Evolutionary conservation across 495 filamentous ascomycete genomes (phyloP).

Genomic region (Penicillium robsamsonii): DNA sequence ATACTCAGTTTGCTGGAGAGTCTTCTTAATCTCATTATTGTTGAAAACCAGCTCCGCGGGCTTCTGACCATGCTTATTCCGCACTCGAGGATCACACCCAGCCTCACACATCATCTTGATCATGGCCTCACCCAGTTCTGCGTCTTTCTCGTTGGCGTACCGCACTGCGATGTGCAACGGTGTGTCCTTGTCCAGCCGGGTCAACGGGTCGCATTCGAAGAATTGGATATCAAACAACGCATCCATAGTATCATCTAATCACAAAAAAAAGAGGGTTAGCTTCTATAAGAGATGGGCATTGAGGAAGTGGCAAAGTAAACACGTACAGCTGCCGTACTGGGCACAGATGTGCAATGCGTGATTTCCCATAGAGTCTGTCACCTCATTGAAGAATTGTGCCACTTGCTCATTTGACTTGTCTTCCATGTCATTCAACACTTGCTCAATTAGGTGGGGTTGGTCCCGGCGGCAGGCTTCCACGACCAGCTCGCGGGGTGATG

Average conservation of each 20-base stretch:
- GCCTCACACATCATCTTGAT: conserved; percentile 92
- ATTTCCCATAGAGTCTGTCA: conserved; percentile 81
- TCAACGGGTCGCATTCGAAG: conserved; percentile 90
- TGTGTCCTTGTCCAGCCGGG: conserved; percentile 79
- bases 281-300: background rate
- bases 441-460: conserved; percentile 77
- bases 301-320: background rate
- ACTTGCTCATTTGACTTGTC: conserved; percentile 52
- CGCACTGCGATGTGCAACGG: conserved; percentile 86
- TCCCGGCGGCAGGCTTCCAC: conserved; percentile 93
- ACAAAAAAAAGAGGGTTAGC: background rate
- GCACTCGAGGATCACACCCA: conserved; percentile 67
- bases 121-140: conserved; percentile 63
- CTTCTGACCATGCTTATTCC: conserved; percentile 48
- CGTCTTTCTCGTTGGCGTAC: conserved; percentile 71
- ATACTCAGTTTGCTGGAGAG: conserved; percentile 78
- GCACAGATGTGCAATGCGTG: conserved; percentile 88
- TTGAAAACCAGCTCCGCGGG: conserved; percentile 45
- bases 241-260: conserved; percentile 83
- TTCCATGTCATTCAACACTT: conserved; percentile 47
- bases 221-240: conserved; percentile 87
- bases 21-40: conserved; percentile 62
- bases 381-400: conserved; percentile 75
- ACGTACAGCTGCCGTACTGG: conserved; percentile 77
- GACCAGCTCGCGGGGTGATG: conserved; percentile 77